A percentile compares a stretch with the other conserved stretches of the same genome.
phyloP scores from a whole-genome alignment of 2,329 filamentous ascomycete species.

The Aspergillus niger region DNA sequence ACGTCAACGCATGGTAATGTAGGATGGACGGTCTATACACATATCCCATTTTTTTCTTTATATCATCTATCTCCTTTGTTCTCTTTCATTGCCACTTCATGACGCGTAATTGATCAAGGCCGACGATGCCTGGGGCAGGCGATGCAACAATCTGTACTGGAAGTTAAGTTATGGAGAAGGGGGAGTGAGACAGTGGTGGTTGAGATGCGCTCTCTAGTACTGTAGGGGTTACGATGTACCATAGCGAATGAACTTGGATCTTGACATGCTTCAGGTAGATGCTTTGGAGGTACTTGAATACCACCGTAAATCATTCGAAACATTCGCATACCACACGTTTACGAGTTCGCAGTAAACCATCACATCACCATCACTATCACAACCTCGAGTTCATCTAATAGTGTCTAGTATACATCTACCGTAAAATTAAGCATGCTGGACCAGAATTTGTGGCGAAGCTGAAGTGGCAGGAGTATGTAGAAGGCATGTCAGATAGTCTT shows the following conservation, averaged over 20 bases:
- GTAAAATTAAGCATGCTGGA: too few relatives aligned
- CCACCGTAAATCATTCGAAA: too few relatives aligned
- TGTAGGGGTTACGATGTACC: conserved; percentile 21
- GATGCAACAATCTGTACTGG: conserved; percentile 9
- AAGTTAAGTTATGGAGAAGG: neutral
- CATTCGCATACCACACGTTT: too few relatives aligned
- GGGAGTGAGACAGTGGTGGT: neutral
- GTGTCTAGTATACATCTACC: too few relatives aligned
- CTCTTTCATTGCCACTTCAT: conserved; percentile 4
- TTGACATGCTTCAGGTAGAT: neutral
- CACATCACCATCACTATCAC: too few relatives aligned
- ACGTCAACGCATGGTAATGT: conserved; percentile 81
- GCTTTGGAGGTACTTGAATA: too few relatives aligned
- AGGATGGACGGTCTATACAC: neutral
- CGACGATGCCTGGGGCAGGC: neutral
- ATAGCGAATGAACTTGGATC: conserved; percentile 18
- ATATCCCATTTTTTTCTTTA: neutral
- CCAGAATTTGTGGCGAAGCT: too few relatives aligned
- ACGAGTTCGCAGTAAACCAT: too few relatives aligned
- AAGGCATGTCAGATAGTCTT: too few relatives aligned
- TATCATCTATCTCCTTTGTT: neutral
- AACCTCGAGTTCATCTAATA: too few relatives aligned
- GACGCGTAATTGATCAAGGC: conserved; percentile 7
- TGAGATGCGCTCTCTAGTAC: conserved; percentile 3
- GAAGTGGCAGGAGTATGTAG: too few relatives aligned